Conservation (phyloP, 495 filamentous ascomycete genomes). For the Aspergillus bridgeri region DNA sequence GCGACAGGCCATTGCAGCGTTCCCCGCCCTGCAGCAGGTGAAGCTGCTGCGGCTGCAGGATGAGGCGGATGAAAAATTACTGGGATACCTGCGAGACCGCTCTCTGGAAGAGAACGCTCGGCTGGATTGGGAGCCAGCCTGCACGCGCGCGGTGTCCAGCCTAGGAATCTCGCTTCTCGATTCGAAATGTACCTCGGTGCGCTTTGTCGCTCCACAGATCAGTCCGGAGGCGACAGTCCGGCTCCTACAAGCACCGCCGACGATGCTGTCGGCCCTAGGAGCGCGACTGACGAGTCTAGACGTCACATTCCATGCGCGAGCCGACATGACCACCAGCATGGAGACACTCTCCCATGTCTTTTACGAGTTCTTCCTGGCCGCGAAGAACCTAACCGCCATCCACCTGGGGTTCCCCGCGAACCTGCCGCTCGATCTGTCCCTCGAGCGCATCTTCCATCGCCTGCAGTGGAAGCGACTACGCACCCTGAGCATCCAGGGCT, state of each 20-base stretch:
- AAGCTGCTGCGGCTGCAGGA: constrained; percentile 64
- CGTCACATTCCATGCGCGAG: constrained; percentile 55
- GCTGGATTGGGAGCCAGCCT: constrained; percentile 62
- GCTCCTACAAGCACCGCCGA: constrained; percentile 44
- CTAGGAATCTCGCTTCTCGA: constrained; percentile 55
- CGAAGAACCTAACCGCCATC: constrained; percentile 58
- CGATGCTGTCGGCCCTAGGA: constrained; percentile 49
- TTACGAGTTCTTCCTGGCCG: constrained; percentile 53
- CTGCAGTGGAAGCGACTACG: constrained; percentile 58
- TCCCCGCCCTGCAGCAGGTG: constrained; percentile 60
- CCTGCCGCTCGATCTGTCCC: constrained; percentile 50
- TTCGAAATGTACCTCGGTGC: constrained; percentile 51
- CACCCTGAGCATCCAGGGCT: constrained; percentile 63
- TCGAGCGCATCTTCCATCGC: constrained; percentile 61
- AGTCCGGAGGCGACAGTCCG: constrained; percentile 55
- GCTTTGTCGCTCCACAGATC: constrained; percentile 63
- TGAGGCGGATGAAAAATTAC: constrained; percentile 50
- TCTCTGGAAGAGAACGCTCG: constrained; percentile 28
- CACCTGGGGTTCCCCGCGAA: constrained; percentile 63
- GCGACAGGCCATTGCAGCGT: constrained; percentile 52
- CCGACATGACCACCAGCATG: constrained; percentile 54
- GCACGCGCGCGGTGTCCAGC: constrained; percentile 56
- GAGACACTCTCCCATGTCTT: constrained; percentile 52
- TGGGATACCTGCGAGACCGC: constrained; percentile 36
- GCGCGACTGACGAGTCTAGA: constrained; percentile 56